Conservation (phyloP, 108 stramenopile species). For the Bacterosira constricta region DNA sequence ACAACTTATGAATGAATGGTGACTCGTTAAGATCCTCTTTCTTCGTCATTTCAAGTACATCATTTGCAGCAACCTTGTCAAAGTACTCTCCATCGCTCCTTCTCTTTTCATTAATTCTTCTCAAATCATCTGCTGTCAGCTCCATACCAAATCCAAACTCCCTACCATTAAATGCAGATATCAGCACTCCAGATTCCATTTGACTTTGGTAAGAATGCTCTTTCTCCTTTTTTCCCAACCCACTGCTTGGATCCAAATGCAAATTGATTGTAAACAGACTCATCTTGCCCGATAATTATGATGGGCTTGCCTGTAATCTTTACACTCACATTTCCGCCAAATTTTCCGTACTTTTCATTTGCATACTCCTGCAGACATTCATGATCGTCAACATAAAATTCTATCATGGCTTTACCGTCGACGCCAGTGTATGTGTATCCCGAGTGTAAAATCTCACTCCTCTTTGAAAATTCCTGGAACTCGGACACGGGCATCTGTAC, state of each 20-base stretch:
- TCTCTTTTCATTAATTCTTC: neutral
- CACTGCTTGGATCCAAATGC: neutral
- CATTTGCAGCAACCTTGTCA: neutral
- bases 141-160: neutral
- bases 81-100: neutral
- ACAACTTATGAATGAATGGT: neutral
- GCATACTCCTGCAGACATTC: neutral
- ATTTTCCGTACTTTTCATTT: neutral
- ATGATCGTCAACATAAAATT: slow-evolving; percentile 4
- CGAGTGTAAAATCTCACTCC: neutral
- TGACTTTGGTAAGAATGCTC: neutral
- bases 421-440: neutral
- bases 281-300: slow-evolving; percentile 5
- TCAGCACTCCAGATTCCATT: neutral
- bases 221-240: neutral
- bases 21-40: neutral
- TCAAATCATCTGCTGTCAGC: neutral
- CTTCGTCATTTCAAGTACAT: neutral
- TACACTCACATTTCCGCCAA: neutral
- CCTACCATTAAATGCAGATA: neutral
- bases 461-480: neutral
- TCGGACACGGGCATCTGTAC: neutral
- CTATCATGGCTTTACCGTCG: neutral
- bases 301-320: neutral
- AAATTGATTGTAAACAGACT: neutral